Percentiles rank a stretch among this genome's conserved stretches.
Conservation (phyloP, 805 yeast genomes). For the Ogataea salicorniae region DNA sequence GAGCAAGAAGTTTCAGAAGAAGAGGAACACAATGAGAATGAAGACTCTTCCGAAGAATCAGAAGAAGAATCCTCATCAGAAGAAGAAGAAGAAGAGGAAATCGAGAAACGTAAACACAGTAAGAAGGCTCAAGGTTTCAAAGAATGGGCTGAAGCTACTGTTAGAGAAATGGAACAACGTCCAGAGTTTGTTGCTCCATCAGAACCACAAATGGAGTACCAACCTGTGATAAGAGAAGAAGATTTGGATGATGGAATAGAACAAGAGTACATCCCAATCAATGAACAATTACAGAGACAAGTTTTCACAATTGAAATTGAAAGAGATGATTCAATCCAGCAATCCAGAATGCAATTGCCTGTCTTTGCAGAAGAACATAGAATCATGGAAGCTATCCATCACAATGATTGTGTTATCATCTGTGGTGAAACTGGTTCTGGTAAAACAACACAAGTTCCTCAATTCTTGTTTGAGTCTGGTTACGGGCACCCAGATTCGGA, state of each 20-base stretch:
- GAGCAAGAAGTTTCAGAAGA: conserved; percentile 22
- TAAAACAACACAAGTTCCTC: conserved; percentile 97
- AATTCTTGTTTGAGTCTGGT: conserved; percentile 89
- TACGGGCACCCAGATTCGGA: conserved; percentile 60
- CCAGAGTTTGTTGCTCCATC: conserved; percentile 44
- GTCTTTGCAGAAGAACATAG: conserved; percentile 86
- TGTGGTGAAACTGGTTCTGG: conserved; percentile 99
- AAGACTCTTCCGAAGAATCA: conserved; percentile 21
- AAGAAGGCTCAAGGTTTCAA: conserved; percentile 64
- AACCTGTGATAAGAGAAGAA: conserved; percentile 57
- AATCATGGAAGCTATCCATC: conserved; percentile 93
- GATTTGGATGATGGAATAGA: conserved; percentile 68
- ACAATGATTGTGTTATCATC: conserved; percentile 81
- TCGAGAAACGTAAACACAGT: conserved; percentile 36
- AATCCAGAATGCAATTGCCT: conserved; percentile 68
- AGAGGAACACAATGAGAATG: conserved; percentile 23
- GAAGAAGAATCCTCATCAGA: conserved; percentile 27
- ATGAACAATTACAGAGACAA: conserved; percentile 48
- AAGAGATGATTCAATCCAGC: conserved; percentile 63
- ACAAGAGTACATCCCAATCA: conserved; percentile 53
- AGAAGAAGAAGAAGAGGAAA: conserved; percentile 31
- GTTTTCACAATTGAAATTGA: conserved; percentile 65
- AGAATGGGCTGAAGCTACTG: conserved; percentile 81
- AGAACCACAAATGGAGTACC: conserved; percentile 47
- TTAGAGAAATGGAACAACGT: conserved; percentile 58